A percentile compares a stretch with the other conserved stretches of the same genome.
These are phyloP conservation scores for Zopfochytrium polystomum DNA, from an alignment of 371 early-diverging fungal species.

Conservation along the genomic window DNA sequence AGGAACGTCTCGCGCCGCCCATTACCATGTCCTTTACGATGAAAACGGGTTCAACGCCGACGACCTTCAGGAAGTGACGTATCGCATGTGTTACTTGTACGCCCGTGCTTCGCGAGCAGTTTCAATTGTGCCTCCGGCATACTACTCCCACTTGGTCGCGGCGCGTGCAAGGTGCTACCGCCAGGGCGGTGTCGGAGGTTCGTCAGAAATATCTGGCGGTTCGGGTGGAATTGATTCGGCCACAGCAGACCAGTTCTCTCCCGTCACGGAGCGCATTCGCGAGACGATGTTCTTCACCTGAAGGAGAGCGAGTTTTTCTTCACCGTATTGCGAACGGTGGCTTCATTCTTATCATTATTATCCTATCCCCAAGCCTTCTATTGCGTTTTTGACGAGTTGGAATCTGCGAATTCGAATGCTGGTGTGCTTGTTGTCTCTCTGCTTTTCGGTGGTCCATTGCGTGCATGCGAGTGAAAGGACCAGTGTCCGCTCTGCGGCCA, in stretches of 20 bases:
- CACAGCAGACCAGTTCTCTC: constrained; percentile 19
- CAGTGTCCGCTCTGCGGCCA: background rate
- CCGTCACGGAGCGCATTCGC: constrained; percentile 15
- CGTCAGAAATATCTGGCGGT: constrained; percentile 11
- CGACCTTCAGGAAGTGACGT: constrained; percentile 75
- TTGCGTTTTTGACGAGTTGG: background rate
- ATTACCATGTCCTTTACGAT: constrained; percentile 68
- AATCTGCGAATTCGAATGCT: background rate
- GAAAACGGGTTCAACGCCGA: constrained; percentile 79
- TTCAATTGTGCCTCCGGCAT: constrained; percentile 69
- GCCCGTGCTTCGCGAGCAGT: constrained; percentile 57
- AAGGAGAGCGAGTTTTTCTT: background rate
- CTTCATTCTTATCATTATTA: background rate
- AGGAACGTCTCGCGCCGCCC: constrained; percentile 42
- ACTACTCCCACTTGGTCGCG: constrained; percentile 78
- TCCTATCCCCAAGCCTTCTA: background rate
- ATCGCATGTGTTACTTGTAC: constrained; percentile 84
- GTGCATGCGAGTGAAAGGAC: background rate
- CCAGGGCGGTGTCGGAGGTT: constrained; percentile 18
- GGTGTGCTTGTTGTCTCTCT: background rate
- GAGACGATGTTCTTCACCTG: constrained; percentile 27
- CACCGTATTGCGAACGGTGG: background rate
- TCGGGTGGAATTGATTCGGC: constrained; percentile 16
- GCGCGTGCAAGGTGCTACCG: constrained; percentile 69
- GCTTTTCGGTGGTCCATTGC: background rate